These are phyloP conservation scores for Kwoniella sp. DNA, from an alignment of 768 basidiomycete genomes.

Conservation along the genomic window DNA sequence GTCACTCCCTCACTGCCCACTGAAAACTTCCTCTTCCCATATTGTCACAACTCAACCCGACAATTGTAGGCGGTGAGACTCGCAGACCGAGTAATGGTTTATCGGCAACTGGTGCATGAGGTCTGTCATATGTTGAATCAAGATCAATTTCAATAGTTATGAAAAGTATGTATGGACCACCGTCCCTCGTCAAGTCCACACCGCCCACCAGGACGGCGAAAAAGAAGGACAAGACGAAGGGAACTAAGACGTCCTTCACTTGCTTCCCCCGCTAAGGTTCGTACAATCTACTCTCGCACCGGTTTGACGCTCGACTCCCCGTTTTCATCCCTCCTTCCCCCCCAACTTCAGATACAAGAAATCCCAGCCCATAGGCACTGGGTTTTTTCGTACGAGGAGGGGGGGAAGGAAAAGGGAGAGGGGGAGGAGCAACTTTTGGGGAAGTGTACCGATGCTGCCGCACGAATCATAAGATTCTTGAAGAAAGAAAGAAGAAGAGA, in stretches of 20 bases:
- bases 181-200: slow-evolving; percentile 20
- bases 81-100: too few species aligned
- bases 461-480: slow-evolving; percentile 13
- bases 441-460: slow-evolving; percentile 33
- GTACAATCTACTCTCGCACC: slow-evolving; percentile 20
- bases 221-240: slow-evolving; percentile 12
- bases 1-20: too few species aligned
- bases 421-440: slow-evolving; percentile 39
- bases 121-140: too few species aligned
- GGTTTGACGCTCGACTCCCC: slow-evolving; percentile 45
- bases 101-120: background rate
- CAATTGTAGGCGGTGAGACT: too few species aligned
- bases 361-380: slow-evolving; percentile 11
- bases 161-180: slow-evolving; percentile 27
- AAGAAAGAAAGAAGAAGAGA: slow-evolving; percentile 5
- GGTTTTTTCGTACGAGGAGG: background rate
- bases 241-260: slow-evolving; percentile 36
- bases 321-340: background rate
- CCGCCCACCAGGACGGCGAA: slow-evolving; percentile 4
- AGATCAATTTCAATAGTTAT: background rate
- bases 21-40: too few species aligned
- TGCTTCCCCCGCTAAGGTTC: background rate
- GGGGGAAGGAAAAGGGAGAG: background rate
- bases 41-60: too few species aligned
- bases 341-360: background rate